These are phyloP conservation scores for Colletotrichum musicola DNA, from an alignment of 2,329 filamentous ascomycete species.

Conservation along the genomic window DNA sequence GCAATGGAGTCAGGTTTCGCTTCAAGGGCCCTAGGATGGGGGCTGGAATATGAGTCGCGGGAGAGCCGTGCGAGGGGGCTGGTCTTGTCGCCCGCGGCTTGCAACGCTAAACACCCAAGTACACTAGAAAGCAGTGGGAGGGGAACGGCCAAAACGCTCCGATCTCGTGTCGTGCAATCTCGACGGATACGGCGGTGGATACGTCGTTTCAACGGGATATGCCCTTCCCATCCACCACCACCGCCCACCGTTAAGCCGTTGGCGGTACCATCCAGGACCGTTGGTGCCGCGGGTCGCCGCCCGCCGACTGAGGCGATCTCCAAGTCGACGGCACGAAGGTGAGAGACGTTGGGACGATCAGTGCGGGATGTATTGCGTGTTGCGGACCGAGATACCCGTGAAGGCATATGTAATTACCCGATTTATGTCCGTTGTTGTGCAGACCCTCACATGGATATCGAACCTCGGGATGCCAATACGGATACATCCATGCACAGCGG, in stretches of 20 bases:
- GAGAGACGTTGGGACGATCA: not conserved
- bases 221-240: not conserved
- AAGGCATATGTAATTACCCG: constrained; percentile 21
- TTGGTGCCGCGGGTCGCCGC: not conserved
- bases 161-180: constrained; percentile 9
- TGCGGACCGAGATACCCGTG: not conserved
- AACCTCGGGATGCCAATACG: constrained; percentile 9
- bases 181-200: constrained; percentile 10
- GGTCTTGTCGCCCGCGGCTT: constrained; percentile 21
- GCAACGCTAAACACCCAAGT: constrained; percentile 17
- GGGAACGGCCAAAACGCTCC: constrained; percentile 20
- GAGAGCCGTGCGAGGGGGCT: constrained; percentile 21
- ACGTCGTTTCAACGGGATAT: constrained; percentile 22
- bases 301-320: not conserved
- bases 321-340: not conserved
- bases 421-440: constrained; percentile 4
- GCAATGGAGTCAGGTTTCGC: constrained; percentile 1
- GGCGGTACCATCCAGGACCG: not conserved
- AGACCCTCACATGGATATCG: not conserved
- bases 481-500: not conserved
- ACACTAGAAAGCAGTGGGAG: not conserved
- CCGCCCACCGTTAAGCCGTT: constrained; percentile 6
- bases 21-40: constrained; percentile 19
- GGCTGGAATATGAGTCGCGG: constrained; percentile 34
- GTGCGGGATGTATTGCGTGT: not conserved